These are phyloP conservation scores for Microascus cirrosus DNA, from an alignment of 2,329 filamentous ascomycete genomes.

Conservation along the genomic window DNA sequence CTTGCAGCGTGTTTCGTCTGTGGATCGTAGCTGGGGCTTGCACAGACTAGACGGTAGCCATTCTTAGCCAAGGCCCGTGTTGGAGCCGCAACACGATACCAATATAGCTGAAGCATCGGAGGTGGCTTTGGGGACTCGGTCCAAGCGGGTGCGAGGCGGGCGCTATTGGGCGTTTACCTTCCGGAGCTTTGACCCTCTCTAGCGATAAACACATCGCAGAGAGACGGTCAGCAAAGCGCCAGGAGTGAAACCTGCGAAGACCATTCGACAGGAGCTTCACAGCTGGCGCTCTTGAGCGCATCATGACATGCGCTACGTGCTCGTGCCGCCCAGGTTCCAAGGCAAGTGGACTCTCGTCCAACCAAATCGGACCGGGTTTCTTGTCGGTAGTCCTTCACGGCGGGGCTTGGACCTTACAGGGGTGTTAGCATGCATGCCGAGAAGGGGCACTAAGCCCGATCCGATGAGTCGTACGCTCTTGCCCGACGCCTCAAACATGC, in stretches of 20 bases:
- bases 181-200: background rate
- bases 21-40: background rate
- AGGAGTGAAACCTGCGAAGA: background rate
- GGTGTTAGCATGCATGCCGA: background rate
- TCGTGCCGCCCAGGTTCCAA: background rate
- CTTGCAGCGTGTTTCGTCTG: background rate
- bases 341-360: background rate
- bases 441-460: background rate
- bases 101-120: background rate
- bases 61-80: background rate
- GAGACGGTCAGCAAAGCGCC: background rate
- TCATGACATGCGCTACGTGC: background rate
- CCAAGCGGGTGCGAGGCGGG: background rate
- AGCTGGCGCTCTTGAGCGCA: background rate
- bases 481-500: background rate
- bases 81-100: background rate
- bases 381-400: background rate
- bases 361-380: background rate
- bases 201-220: background rate
- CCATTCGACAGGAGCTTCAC: background rate
- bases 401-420: background rate
- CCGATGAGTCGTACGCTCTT: background rate
- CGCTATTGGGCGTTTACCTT: background rate
- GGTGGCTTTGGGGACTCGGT: background rate
- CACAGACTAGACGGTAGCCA: background rate